phyloP scores from a whole-genome alignment of 306 rosid genomes.

The Quercus cerris region DNA sequence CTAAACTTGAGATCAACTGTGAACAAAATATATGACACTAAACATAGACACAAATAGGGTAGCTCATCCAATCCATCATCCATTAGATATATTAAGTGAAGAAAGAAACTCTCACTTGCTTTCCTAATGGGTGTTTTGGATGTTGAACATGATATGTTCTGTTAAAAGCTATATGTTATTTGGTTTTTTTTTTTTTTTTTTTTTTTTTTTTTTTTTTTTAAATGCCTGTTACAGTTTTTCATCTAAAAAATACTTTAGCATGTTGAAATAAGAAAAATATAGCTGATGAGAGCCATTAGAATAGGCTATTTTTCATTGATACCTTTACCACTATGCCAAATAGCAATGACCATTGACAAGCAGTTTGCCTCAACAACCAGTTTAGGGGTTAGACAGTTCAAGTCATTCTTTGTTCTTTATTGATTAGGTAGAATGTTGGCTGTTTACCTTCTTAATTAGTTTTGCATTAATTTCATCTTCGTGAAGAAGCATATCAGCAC shows the following conservation, averaged over 20 bases:
- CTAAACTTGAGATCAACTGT: no score
- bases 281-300: not conserved
- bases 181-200: not conserved
- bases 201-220: not conserved
- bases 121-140: not conserved
- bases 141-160: not conserved
- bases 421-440: not conserved
- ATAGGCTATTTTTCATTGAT: not conserved
- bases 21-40: no score
- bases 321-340: not conserved
- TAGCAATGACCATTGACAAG: not conserved
- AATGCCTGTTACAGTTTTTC: not conserved
- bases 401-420: no score
- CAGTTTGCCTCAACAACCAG: not conserved
- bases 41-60: no score
- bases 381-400: not conserved
- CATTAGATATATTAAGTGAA: not conserved
- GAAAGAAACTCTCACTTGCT: not conserved
- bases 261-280: not conserved
- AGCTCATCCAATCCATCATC: not conserved
- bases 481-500: constrained; percentile 30
- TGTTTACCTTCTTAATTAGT: constrained; percentile 26
- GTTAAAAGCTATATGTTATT: not conserved
- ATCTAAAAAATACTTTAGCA: not conserved
- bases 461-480: constrained; percentile 21